Evolutionary conservation across 768 basidiomycete species (phyloP).

Genomic region (Boletus bicolor): DNA sequence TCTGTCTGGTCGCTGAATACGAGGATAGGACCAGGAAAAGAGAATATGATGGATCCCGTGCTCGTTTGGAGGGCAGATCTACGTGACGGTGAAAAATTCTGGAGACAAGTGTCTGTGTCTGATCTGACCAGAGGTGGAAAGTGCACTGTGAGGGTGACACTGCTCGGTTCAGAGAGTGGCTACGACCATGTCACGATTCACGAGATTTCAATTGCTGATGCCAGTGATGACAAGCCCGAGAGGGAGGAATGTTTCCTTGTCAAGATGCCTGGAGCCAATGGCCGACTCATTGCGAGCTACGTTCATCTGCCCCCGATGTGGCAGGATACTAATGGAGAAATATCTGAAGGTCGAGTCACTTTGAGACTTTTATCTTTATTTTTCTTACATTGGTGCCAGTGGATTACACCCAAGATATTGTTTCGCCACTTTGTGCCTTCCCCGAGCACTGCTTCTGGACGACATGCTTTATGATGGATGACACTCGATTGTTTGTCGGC

Average conservation of each 20-base stretch:
- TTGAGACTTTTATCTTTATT: neutral
- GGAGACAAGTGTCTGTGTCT: slow-evolving; percentile 32
- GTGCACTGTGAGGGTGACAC: slow-evolving; percentile 24
- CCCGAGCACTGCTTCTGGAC: slow-evolving; percentile 59
- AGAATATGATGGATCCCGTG: slow-evolving; percentile 57
- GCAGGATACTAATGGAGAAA: slow-evolving; percentile 46
- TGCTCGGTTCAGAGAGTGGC: slow-evolving; percentile 40
- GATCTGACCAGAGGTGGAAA: neutral
- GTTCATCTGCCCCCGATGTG: slow-evolving; percentile 29
- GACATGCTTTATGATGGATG: slow-evolving; percentile 25
- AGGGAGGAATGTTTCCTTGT: slow-evolving; percentile 6
- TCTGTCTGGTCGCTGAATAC: slow-evolving; percentile 72
- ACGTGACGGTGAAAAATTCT: slow-evolving; percentile 10
- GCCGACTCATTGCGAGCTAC: slow-evolving; percentile 41
- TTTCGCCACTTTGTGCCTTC: slow-evolving; percentile 38
- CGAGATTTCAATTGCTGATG: slow-evolving; percentile 12
- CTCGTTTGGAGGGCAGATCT: slow-evolving; percentile 34
- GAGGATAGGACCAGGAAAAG: slow-evolving; percentile 53
- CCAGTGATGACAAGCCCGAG: neutral
- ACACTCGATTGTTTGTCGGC: slow-evolving; percentile 50
- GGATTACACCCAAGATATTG: slow-evolving; percentile 16
- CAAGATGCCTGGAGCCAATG: slow-evolving; percentile 39
- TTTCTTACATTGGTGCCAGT: slow-evolving; percentile 17
- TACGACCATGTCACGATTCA: slow-evolving; percentile 34
- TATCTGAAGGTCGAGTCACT: slow-evolving; percentile 41